Conservation (phyloP, 2,329 filamentous ascomycete species). For the Rutstroemia sp. region DNA sequence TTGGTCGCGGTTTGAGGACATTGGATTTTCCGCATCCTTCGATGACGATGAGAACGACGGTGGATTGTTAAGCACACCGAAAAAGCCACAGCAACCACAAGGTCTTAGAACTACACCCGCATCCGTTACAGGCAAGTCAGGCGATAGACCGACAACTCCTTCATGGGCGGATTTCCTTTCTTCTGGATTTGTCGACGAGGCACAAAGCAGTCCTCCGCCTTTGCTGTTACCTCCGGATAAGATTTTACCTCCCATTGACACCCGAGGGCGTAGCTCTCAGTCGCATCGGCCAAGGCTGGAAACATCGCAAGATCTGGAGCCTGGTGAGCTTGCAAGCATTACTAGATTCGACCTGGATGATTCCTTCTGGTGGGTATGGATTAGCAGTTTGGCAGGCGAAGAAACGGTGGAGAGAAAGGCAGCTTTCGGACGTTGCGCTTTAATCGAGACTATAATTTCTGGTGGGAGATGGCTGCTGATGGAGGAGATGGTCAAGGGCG, state of each 20-base stretch:
- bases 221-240: constrained; percentile 87
- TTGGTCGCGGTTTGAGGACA: constrained; percentile 94
- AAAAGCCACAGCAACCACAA: constrained; percentile 33
- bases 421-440: constrained; percentile 86
- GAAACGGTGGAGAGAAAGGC: constrained; percentile 81
- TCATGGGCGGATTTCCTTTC: constrained; percentile 98
- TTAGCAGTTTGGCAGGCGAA: constrained; percentile 87
- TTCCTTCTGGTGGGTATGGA: constrained; percentile 99
- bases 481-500: constrained; percentile 93
- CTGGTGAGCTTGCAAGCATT: constrained; percentile 91
- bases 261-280: constrained; percentile 76
- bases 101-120: constrained; percentile 59
- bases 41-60: constrained; percentile 54
- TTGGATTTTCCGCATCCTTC: constrained; percentile 75
- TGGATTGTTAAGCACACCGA: constrained; percentile 20
- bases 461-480: constrained; percentile 86
- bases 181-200: constrained; percentile 78
- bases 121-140: constrained; percentile 55
- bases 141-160: constrained; percentile 79
- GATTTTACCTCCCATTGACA: constrained; percentile 75
- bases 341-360: constrained; percentile 81
- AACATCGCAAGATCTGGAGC: constrained; percentile 63
- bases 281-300: constrained; percentile 72
- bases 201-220: constrained; percentile 53
- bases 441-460: constrained; percentile 80